These are phyloP conservation scores for Pseudogymnoascus sp. DNA, from an alignment of 2,329 filamentous ascomycete species.

Conservation along the genomic window DNA sequence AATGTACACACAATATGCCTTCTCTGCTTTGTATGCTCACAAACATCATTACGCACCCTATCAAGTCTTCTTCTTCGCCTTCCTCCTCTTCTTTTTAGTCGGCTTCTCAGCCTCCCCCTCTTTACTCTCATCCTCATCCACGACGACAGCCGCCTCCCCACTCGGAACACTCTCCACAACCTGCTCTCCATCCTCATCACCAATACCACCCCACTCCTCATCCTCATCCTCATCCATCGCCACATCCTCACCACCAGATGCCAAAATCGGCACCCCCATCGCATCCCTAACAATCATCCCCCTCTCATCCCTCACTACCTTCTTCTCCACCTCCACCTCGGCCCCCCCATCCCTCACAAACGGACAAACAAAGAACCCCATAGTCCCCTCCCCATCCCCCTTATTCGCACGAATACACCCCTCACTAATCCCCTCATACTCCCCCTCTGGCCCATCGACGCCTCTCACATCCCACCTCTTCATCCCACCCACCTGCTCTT, in stretches of 20 bases:
- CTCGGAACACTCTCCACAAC: not conserved
- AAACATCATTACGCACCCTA: not conserved
- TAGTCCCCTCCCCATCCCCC: constrained; percentile 71
- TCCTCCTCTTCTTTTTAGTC: constrained; percentile 3
- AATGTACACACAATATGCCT: not conserved
- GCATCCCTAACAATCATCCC: constrained; percentile 41
- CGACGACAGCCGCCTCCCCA: not conserved
- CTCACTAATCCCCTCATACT: constrained; percentile 37
- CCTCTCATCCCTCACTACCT: constrained; percentile 37
- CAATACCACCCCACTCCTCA: constrained; percentile 14
- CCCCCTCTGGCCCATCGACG: constrained; percentile 21
- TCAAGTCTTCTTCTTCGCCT: constrained; percentile 8
- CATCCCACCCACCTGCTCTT: constrained; percentile 69
- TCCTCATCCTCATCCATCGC: constrained; percentile 11
- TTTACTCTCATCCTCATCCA: not conserved
- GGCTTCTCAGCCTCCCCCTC: not conserved
- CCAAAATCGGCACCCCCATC: constrained; percentile 30
- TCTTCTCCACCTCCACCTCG: not conserved
- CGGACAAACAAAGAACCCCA: constrained; percentile 92
- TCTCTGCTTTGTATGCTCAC: not conserved
- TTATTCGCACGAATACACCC: constrained; percentile 77
- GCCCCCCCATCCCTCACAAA: constrained; percentile 52
- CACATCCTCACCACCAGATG: constrained; percentile 17
- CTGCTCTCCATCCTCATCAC: constrained; percentile 8
- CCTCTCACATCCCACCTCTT: constrained; percentile 64